Percentiles rank a stretch among this genome's conserved stretches.
phyloP scores from a whole-genome alignment of 495 filamentous ascomycete genomes.

The Neurospora sp. region DNA sequence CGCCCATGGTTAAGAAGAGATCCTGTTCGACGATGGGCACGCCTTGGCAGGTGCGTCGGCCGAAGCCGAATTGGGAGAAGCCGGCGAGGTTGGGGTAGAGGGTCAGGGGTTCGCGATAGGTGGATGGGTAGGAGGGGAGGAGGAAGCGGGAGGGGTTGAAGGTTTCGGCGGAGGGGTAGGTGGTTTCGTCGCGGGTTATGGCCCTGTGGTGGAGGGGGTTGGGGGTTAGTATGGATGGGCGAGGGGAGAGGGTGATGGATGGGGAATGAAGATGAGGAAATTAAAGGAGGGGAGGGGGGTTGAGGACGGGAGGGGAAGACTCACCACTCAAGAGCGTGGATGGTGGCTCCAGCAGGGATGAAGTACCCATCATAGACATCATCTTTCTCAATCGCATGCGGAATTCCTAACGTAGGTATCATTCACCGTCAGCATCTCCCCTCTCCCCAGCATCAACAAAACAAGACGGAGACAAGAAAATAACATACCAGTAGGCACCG shows the following conservation, averaged over 20 bases:
- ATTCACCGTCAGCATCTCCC: not conserved
- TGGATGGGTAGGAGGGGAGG: slow-evolving; percentile 35
- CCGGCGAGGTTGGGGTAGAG: slow-evolving; percentile 43
- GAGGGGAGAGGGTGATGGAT: not conserved
- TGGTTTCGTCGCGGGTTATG: slow-evolving; percentile 48
- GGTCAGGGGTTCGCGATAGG: slow-evolving; percentile 44
- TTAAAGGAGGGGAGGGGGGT: not conserved
- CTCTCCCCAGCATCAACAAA: not conserved
- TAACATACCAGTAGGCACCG: slow-evolving; percentile 36
- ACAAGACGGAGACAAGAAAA: not conserved
- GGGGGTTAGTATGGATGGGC: slow-evolving; percentile 4
- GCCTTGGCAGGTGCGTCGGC: slow-evolving; percentile 50
- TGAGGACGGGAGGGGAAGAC: not conserved
- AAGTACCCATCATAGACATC: slow-evolving; percentile 47
- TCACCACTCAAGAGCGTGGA: slow-evolving; percentile 48
- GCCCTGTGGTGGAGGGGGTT: slow-evolving; percentile 33
- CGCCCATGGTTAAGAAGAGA: slow-evolving; percentile 46
- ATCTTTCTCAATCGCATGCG: slow-evolving; percentile 42
- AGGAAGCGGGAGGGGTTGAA: slow-evolving; percentile 47
- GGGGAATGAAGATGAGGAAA: not conserved
- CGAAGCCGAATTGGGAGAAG: slow-evolving; percentile 51
- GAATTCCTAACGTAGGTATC: slow-evolving; percentile 26
- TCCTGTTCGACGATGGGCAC: slow-evolving; percentile 45
- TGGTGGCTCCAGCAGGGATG: slow-evolving; percentile 45
- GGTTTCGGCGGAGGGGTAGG: slow-evolving; percentile 51